Evolutionary conservation across 495 filamentous ascomycete species (phyloP).

Genomic region (Barbatosphaeria neglecta): DNA sequence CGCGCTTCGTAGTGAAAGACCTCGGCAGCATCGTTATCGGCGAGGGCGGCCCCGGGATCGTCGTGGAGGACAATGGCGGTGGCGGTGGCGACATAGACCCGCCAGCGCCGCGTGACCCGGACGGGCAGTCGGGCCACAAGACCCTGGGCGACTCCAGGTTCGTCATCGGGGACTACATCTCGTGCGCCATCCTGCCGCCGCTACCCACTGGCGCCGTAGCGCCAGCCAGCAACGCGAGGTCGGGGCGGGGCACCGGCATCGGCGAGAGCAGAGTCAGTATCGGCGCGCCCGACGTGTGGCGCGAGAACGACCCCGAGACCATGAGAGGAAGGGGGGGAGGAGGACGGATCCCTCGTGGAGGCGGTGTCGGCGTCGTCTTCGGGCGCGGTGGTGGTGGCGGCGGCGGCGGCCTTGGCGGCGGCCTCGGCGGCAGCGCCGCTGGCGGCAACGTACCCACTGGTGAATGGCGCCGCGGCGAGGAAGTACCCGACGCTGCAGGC

Average conservation of each 20-base stretch:
- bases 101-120: background rate
- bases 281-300: slow-evolving; percentile 20
- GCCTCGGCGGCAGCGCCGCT: slow-evolving; percentile 20
- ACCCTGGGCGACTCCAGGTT: slow-evolving; percentile 66
- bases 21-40: slow-evolving; percentile 74
- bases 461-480: slow-evolving; percentile 26
- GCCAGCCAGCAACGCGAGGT: slow-evolving; percentile 31
- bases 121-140: slow-evolving; percentile 35
- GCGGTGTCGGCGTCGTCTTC: slow-evolving; percentile 20
- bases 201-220: slow-evolving; percentile 59
- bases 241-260: slow-evolving; percentile 22
- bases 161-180: slow-evolving; percentile 80
- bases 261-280: slow-evolving; percentile 26
- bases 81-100: slow-evolving; percentile 5
- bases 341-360: slow-evolving; percentile 4
- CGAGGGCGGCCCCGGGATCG: slow-evolving; percentile 39
- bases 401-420: too few relatives aligned
- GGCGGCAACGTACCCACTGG: slow-evolving; percentile 21
- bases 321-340: slow-evolving; percentile 8
- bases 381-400: slow-evolving; percentile 34
- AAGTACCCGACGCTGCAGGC: slow-evolving; percentile 16
- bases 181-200: slow-evolving; percentile 68
- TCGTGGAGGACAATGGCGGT: slow-evolving; percentile 26
- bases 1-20: slow-evolving; percentile 60
- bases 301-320: slow-evolving; percentile 11